These are phyloP conservation scores for Agarophyton chilense DNA, from an alignment of 23 red algal species.

Conservation along the genomic window DNA sequence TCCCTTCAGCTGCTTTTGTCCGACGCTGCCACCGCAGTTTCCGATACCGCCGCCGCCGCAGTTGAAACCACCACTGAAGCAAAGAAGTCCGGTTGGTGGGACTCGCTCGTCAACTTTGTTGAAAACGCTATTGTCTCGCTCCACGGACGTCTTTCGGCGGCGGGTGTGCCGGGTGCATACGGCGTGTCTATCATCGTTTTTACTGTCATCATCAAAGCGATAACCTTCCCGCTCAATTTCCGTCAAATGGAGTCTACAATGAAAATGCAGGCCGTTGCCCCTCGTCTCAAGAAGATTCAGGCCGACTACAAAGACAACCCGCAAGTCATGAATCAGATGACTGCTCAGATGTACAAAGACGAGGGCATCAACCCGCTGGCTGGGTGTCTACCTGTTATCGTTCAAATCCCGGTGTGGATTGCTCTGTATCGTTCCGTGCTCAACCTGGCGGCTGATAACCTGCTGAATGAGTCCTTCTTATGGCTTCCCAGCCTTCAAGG, in stretches of 20 bases:
- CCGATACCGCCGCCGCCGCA: conserved; percentile 29
- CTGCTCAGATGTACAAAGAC: conserved; percentile 91
- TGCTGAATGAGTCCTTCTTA: conserved; percentile 88
- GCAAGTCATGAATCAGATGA: conserved; percentile 89
- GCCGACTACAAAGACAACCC: conserved; percentile 94
- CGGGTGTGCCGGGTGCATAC: conserved; percentile 81
- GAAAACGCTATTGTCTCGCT: conserved; percentile 71
- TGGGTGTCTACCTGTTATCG: conserved; percentile 93
- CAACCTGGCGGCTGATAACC: conserved; percentile 86
- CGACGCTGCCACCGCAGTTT: conserved; percentile 49
- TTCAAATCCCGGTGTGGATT: conserved; percentile 97
- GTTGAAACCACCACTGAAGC: conserved; percentile 43
- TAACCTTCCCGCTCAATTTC: conserved; percentile 97
- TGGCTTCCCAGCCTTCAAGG: conserved; percentile 96
- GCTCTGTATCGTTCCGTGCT: conserved; percentile 95
- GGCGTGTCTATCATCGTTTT: conserved; percentile 96
- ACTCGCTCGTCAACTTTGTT: conserved; percentile 78
- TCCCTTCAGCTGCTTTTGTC: conserved; percentile 15
- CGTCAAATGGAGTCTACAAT: conserved; percentile 97
- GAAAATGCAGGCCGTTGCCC: conserved; percentile 93
- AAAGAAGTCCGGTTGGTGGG: conserved; percentile 83
- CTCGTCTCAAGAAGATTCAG: conserved; percentile 91
- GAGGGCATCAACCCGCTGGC: conserved; percentile 96
- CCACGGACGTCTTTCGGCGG: conserved; percentile 56
- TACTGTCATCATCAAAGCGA: conserved; percentile 87